Evolutionary conservation across 1,284 basidiomycete species (phyloP).

Genomic region (Cryptococcus hybrid): DNA sequence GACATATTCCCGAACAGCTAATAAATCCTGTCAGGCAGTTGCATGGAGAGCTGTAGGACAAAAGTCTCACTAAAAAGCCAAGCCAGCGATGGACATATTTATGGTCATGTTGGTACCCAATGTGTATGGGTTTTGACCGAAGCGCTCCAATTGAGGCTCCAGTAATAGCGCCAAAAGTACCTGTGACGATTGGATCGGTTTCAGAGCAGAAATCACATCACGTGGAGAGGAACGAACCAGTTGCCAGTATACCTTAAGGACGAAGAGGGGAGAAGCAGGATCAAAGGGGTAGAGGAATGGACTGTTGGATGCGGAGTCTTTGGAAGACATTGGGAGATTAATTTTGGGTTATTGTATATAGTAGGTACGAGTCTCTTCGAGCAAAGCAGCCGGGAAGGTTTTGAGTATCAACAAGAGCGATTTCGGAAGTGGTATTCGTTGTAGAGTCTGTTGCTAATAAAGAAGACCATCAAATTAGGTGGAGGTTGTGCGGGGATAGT

Average conservation of each 20-base stretch:
- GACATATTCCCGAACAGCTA: constrained; percentile 46
- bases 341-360: too few species aligned
- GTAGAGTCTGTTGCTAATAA: too few species aligned
- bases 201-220: neutral
- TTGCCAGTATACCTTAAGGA: constrained; percentile 26
- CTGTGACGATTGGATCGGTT: constrained; percentile 4
- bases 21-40: neutral
- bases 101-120: constrained; percentile 37
- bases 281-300: constrained; percentile 23
- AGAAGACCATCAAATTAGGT: too few species aligned
- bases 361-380: too few species aligned
- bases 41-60: neutral
- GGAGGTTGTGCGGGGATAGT: too few species aligned
- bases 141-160: constrained; percentile 37
- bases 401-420: too few species aligned
- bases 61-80: constrained; percentile 38
- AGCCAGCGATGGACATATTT: constrained; percentile 33
- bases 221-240: constrained; percentile 13
- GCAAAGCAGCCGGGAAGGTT: too few species aligned
- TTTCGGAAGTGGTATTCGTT: too few species aligned
- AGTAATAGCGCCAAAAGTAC: constrained; percentile 27
- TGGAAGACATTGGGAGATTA: too few species aligned
- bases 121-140: constrained; percentile 30
- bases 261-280: constrained; percentile 32
- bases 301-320: too few species aligned